A percentile compares a stretch with the other conserved stretches of the same genome.
Conservation (phyloP, 345 rosid species). For the Syzygium aromaticum region DNA sequence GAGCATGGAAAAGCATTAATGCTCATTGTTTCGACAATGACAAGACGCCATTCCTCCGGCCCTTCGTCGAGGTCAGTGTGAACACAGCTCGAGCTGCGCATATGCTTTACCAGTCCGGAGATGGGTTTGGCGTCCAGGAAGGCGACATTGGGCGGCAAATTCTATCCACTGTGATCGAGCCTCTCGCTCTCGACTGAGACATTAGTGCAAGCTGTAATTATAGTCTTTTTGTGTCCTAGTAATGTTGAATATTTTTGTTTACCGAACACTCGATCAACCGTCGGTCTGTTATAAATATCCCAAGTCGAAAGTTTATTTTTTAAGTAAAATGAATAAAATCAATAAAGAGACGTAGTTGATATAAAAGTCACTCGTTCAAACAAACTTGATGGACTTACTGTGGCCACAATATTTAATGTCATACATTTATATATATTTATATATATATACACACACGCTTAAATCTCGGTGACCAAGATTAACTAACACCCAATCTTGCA, state of each 20-base stretch:
- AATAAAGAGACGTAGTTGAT: not conserved
- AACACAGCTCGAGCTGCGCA: slow-evolving; percentile 35
- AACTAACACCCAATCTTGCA: not conserved
- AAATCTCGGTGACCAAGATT: not conserved
- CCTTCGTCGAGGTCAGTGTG: slow-evolving; percentile 8
- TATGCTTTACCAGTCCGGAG: slow-evolving; percentile 33
- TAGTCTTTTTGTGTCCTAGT: not conserved
- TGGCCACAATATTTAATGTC: not conserved
- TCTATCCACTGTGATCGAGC: slow-evolving; percentile 23
- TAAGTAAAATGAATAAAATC: too few species aligned
- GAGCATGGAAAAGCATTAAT: slow-evolving; percentile 34
- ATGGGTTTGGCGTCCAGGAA: slow-evolving; percentile 42
- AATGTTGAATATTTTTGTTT: not conserved
- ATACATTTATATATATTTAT: not conserved
- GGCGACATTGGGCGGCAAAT: slow-evolving; percentile 15
- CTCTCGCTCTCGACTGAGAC: not conserved
- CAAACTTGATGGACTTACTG: not conserved
- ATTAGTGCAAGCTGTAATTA: not conserved
- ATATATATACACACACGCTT: too few species aligned
- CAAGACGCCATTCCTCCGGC: slow-evolving; percentile 1
- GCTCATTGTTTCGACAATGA: not conserved
- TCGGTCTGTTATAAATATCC: not conserved
- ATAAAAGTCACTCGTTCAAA: not conserved
- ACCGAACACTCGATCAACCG: not conserved
- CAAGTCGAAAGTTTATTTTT: not conserved